These are phyloP conservation scores for Tolypocladium sp. DNA, from an alignment of 2,329 filamentous ascomycete genomes.

Conservation along the genomic window DNA sequence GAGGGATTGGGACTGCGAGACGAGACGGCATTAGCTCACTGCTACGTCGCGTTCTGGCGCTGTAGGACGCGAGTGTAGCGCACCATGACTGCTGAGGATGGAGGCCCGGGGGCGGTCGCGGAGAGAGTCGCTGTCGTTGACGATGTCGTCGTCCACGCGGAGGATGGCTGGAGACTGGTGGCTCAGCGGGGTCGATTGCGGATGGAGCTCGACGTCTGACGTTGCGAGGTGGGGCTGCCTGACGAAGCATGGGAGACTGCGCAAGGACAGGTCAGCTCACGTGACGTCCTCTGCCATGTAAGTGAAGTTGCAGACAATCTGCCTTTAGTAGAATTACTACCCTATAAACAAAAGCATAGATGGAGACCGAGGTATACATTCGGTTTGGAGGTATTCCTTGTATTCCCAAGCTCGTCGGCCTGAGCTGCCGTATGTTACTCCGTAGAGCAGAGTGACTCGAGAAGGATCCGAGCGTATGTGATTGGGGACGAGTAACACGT, in stretches of 20 bases:
- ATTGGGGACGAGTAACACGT: neutral
- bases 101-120: conserved; percentile 1
- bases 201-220: conserved; percentile 2
- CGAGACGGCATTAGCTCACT: neutral
- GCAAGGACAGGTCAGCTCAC: neutral
- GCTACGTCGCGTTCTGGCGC: neutral
- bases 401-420: no score
- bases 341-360: neutral
- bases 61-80: neutral
- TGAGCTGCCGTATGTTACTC: no score
- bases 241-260: neutral
- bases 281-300: neutral
- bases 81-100: conserved; percentile 3
- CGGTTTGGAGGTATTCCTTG: neutral
- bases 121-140: conserved; percentile 2
- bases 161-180: neutral
- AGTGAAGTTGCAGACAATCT: neutral
- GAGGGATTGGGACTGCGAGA: conserved; percentile 77
- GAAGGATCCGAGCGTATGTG: neutral
- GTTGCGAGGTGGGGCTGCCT: conserved; percentile 2
- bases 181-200: neutral
- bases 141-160: neutral
- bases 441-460: no score
- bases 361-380: neutral
- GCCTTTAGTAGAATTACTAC: neutral